These are phyloP conservation scores for Lactifluus rugatus DNA, from an alignment of 768 basidiomycete genomes.

Conservation along the genomic window DNA sequence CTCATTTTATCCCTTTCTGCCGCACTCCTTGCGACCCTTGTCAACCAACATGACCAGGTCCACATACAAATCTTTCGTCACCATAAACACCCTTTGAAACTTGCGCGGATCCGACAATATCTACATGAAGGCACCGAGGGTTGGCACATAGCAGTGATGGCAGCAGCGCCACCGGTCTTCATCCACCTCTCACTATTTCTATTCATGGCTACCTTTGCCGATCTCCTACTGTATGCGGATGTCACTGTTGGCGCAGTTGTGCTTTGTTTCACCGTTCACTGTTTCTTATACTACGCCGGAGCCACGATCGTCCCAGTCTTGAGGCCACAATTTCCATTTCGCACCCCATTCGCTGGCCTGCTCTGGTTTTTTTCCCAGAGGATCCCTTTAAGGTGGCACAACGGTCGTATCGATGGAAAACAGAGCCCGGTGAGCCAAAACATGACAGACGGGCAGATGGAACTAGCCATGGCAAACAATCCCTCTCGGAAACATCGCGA, in stretches of 20 bases:
- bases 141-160: conserved; percentile 34
- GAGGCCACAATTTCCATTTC: conserved; percentile 9
- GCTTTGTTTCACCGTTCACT: not conserved
- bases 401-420: not conserved
- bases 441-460: conserved; percentile 12
- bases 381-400: not conserved
- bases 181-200: conserved; percentile 42
- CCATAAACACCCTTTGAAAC: conserved; percentile 19
- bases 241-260: not conserved
- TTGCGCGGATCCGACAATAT: conserved; percentile 32
- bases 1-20: conserved; percentile 32
- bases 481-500: conserved; percentile 5
- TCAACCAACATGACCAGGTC: conserved; percentile 40
- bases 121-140: conserved; percentile 29
- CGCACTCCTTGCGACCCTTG: conserved; percentile 36
- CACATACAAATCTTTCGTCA: conserved; percentile 26
- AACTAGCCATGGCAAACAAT: conserved; percentile 12
- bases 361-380: conserved; percentile 5
- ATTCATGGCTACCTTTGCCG: conserved; percentile 40
- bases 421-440: conserved; percentile 1
- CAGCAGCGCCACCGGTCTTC: conserved; percentile 37
- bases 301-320: conserved; percentile 1
- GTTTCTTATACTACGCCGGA: conserved; percentile 8
- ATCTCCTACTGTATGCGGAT: conserved; percentile 32
- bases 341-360: conserved; percentile 1